A percentile compares a stretch with the other conserved stretches of the same genome.
Conservation (phyloP, 768 basidiomycete genomes). For the Phaeotremella skinneri region DNA sequence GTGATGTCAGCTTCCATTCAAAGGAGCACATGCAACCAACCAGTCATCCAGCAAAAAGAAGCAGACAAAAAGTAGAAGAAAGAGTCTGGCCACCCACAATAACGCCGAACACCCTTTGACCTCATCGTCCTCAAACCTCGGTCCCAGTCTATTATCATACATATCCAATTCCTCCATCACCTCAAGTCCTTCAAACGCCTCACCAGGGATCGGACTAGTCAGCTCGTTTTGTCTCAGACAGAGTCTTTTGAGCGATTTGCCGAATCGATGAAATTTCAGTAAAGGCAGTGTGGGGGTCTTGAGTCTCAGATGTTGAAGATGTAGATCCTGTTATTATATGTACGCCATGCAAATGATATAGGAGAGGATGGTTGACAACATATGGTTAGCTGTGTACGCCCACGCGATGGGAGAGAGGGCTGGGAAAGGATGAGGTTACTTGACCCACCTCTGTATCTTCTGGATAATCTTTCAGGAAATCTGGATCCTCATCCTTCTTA, state of each 20-base stretch:
- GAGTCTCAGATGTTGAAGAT: slow-evolving; percentile 76
- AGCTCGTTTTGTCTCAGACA: slow-evolving; percentile 87
- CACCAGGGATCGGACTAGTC: slow-evolving; percentile 66
- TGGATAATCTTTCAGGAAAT: slow-evolving; percentile 73
- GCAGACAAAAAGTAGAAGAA: slow-evolving; percentile 51
- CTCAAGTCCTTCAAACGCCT: slow-evolving; percentile 62
- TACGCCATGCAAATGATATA: too few species aligned
- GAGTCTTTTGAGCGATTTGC: slow-evolving; percentile 63
- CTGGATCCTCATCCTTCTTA: slow-evolving; percentile 44
- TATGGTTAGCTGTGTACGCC: slow-evolving; percentile 2
- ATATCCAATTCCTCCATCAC: slow-evolving; percentile 85
- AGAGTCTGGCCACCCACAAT: slow-evolving; percentile 41
- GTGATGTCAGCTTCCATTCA: not conserved
- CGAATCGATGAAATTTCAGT: slow-evolving; percentile 66
- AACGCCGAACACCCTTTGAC: slow-evolving; percentile 56
- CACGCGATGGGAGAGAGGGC: slow-evolving; percentile 13
- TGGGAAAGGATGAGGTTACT: too few species aligned
- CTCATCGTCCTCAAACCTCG: slow-evolving; percentile 61
- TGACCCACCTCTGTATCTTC: slow-evolving; percentile 74
- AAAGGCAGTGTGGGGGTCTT: slow-evolving; percentile 59
- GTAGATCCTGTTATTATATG: slow-evolving; percentile 81
- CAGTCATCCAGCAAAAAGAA: not conserved
- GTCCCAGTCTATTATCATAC: slow-evolving; percentile 92
- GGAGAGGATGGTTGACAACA: too few species aligned
- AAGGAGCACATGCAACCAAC: not conserved